phyloP scores from a whole-genome alignment of 768 basidiomycete species.

The Rhizopogon vesiculosus region DNA sequence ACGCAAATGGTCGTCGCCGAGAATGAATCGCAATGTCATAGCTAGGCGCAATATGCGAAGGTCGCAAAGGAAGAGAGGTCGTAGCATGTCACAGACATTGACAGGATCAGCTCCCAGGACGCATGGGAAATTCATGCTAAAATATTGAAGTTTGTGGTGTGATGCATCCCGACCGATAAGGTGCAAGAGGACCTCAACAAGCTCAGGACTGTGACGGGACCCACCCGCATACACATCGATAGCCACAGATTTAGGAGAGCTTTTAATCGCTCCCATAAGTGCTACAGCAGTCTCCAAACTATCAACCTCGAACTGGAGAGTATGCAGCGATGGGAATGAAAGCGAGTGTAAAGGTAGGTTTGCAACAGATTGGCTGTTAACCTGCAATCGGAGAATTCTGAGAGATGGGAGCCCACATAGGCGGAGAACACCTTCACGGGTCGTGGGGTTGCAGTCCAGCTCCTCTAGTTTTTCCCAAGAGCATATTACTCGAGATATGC shows the following conservation, averaged over 20 bases:
- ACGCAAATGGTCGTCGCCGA: neutral
- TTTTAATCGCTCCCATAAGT: neutral
- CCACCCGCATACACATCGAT: neutral
- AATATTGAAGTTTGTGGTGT: neutral
- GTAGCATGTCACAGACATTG: neutral
- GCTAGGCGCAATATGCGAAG: neutral
- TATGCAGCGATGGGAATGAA: neutral
- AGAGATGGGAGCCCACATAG: neutral
- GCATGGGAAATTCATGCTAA: neutral
- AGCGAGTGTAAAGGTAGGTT: neutral
- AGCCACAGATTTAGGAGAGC: neutral
- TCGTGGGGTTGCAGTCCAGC: neutral
- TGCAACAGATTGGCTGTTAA: neutral
- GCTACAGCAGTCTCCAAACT: neutral
- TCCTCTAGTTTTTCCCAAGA: neutral
- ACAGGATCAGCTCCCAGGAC: neutral
- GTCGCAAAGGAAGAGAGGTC: neutral
- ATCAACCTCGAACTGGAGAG: neutral
- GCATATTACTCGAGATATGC: neutral
- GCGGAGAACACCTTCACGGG: neutral
- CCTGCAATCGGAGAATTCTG: neutral
- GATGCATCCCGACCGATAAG: neutral
- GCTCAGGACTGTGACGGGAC: neutral
- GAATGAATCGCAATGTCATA: neutral
- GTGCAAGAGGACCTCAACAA: neutral